Evolutionary conservation across 768 basidiomycete genomes (phyloP).

Genomic region (Amylocystis lapponica): DNA sequence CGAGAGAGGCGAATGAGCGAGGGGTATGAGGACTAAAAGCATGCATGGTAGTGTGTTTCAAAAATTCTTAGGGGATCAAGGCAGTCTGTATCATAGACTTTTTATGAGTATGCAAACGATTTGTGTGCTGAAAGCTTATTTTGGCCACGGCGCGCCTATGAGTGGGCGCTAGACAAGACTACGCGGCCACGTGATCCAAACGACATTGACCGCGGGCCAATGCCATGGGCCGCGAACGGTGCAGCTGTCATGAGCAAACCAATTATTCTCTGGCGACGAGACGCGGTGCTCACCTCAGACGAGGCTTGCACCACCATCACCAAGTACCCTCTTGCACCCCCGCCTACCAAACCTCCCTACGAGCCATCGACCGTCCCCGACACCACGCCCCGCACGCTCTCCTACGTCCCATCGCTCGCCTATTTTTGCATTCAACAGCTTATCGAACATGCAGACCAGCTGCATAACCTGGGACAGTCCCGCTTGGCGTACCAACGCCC

Average conservation of each 20-base stretch:
- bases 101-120: no score
- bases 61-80: no score
- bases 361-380: background rate
- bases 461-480: slow-evolving; percentile 29
- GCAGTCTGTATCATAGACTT: no score
- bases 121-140: no score
- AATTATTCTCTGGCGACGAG: slow-evolving; percentile 19
- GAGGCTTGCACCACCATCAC: slow-evolving; percentile 20
- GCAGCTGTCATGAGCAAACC: slow-evolving; percentile 5
- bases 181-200: no score
- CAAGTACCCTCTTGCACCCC: slow-evolving; percentile 16
- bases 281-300: slow-evolving; percentile 13
- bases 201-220: no score
- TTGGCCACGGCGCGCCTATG: no score
- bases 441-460: slow-evolving; percentile 38
- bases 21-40: background rate
- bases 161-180: no score
- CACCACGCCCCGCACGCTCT: background rate
- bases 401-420: slow-evolving; percentile 46
- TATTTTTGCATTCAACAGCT: slow-evolving; percentile 46
- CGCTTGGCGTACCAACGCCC: slow-evolving; percentile 34
- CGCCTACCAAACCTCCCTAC: slow-evolving; percentile 11
- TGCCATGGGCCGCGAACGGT: background rate
- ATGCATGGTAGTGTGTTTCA: no score
- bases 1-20: slow-evolving; percentile 25